Conservation (phyloP, 352 stramenopile species). For the Globisporangium recalcitrans region DNA sequence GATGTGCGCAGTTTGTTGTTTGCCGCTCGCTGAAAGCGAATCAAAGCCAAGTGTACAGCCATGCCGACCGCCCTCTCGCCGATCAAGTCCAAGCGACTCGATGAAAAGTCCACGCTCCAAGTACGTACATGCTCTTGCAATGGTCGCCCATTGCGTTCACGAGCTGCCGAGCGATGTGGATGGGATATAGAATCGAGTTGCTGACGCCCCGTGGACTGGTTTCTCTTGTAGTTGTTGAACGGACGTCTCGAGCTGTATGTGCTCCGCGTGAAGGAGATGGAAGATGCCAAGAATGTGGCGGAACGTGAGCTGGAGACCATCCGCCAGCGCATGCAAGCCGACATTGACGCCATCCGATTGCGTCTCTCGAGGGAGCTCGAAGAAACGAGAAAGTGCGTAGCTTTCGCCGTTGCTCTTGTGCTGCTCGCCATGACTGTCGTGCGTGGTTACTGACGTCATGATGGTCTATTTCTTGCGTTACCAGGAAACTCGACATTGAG, state of each 20-base stretch:
- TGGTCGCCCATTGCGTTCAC: conserved; percentile 6
- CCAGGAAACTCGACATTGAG: conserved; percentile 67
- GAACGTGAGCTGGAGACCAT: conserved; percentile 81
- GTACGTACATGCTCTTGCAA: conserved; percentile 17
- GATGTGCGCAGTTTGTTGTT: conserved; percentile 1
- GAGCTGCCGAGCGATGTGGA: background rate
- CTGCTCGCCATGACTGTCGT: background rate
- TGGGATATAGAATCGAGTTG: background rate
- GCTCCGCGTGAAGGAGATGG: conserved; percentile 77
- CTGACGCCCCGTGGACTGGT: conserved; percentile 4
- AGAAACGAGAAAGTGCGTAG: conserved; percentile 58
- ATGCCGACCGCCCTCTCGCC: conserved; percentile 66
- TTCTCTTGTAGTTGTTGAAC: conserved; percentile 54
- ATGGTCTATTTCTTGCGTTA: background rate
- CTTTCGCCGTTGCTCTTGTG: background rate
- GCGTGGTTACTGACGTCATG: background rate
- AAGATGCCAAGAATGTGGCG: conserved; percentile 63
- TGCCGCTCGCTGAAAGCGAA: background rate
- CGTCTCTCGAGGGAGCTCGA: conserved; percentile 68
- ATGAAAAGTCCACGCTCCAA: conserved; percentile 80
- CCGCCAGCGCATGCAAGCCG: conserved; percentile 71
- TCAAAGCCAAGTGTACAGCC: background rate
- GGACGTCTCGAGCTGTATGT: conserved; percentile 81
- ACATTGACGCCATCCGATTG: conserved; percentile 55
- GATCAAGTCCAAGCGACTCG: conserved; percentile 82